These are phyloP conservation scores for Boletellus deceptivus DNA, from an alignment of 1,284 basidiomycete genomes.

Conservation along the genomic window DNA sequence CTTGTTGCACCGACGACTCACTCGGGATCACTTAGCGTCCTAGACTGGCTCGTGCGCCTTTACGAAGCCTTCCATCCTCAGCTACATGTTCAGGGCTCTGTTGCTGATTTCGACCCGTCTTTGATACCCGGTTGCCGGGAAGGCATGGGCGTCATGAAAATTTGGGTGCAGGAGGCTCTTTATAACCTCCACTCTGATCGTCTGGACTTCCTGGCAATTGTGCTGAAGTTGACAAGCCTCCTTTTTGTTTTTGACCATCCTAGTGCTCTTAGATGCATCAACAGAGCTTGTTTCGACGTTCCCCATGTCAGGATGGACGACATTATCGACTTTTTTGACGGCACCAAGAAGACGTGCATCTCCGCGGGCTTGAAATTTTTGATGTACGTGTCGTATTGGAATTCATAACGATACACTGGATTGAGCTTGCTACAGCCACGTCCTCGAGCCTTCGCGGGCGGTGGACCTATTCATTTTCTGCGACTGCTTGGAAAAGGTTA, in stretches of 20 bases:
- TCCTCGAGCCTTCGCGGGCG: constrained; percentile 33
- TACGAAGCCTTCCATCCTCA: constrained; percentile 42
- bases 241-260: constrained; percentile 29
- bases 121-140: constrained; percentile 38
- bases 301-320: constrained; percentile 25
- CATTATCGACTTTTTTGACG: constrained; percentile 25
- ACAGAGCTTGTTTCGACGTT: constrained; percentile 11
- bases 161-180: constrained; percentile 42
- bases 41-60: constrained; percentile 37
- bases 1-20: not conserved
- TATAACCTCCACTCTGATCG: constrained; percentile 23
- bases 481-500: constrained; percentile 44
- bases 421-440: constrained; percentile 35
- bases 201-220: constrained; percentile 25
- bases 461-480: constrained; percentile 46
- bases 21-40: not conserved
- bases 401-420: not conserved
- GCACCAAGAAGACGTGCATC: constrained; percentile 14
- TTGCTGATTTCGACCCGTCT: constrained; percentile 28
- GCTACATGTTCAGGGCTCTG: constrained; percentile 16
- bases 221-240: constrained; percentile 33
- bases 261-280: constrained; percentile 20
- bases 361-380: constrained; percentile 32
- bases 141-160: constrained; percentile 36
- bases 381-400: constrained; percentile 7